Evolutionary conservation across 169 alveolate species (phyloP).

Genomic region (Plasmodium reichenowi): DNA sequence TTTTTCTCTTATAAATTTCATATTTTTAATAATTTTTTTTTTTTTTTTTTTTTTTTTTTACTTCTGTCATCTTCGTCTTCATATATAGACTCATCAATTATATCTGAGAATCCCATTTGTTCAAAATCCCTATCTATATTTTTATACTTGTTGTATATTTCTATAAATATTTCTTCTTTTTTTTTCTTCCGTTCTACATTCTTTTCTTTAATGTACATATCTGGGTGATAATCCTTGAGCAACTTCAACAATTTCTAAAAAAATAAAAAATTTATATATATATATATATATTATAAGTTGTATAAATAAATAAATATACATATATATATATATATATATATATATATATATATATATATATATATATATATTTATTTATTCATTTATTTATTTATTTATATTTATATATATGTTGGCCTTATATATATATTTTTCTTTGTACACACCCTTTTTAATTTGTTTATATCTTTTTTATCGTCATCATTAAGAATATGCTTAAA

Average conservation of each 20-base stretch:
- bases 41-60: slow-evolving; percentile 28
- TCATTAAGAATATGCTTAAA: slow-evolving; percentile 6
- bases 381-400: no score
- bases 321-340: neutral
- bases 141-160: slow-evolving; percentile 32
- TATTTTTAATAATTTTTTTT: neutral
- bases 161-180: slow-evolving; percentile 57
- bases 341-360: neutral
- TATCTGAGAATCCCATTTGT: slow-evolving; percentile 17
- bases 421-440: neutral
- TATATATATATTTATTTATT: neutral
- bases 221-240: slow-evolving; percentile 43
- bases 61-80: slow-evolving; percentile 55
- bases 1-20: no score
- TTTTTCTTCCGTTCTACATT: slow-evolving; percentile 34
- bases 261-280: neutral
- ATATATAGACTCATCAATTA: slow-evolving; percentile 33
- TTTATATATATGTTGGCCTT: neutral
- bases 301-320: neutral
- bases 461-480: slow-evolving; percentile 9
- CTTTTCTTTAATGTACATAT: slow-evolving; percentile 45
- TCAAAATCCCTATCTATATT: slow-evolving; percentile 15
- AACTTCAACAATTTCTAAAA: slow-evolving; percentile 42
- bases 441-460: slow-evolving; percentile 47
- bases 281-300: neutral